Percentiles rank a stretch among this genome's conserved stretches.
phyloP scores from a whole-genome alignment of 2,329 filamentous ascomycete species.

The Rasamsonia emersonii region DNA sequence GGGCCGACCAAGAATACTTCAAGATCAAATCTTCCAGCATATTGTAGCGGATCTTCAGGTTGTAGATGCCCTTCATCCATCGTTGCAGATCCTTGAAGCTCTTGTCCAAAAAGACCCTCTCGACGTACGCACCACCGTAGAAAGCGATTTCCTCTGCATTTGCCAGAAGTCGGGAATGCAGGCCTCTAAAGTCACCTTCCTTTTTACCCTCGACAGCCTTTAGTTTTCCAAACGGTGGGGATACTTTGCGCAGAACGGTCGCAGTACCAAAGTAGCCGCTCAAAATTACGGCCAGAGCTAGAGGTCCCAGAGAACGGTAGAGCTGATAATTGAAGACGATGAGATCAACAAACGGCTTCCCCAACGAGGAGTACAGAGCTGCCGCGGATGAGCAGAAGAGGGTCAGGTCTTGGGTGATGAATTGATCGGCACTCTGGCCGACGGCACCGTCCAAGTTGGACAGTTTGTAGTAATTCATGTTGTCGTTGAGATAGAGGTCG shows the following conservation, averaged over 20 bases:
- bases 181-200: slow-evolving; percentile 86
- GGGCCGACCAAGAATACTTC: slow-evolving; percentile 98
- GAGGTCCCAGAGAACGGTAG: slow-evolving; percentile 78
- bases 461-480: slow-evolving; percentile 93
- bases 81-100: slow-evolving; percentile 88
- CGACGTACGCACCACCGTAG: slow-evolving; percentile 90
- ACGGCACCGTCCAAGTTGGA: slow-evolving; percentile 88
- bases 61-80: slow-evolving; percentile 99
- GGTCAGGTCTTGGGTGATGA: slow-evolving; percentile 93
- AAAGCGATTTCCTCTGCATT: slow-evolving; percentile 98
- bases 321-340: slow-evolving; percentile 98
- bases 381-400: slow-evolving; percentile 90
- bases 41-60: slow-evolving; percentile 95
- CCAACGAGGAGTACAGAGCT: slow-evolving; percentile 86
- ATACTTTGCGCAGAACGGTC: slow-evolving; percentile 76
- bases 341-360: slow-evolving; percentile 96
- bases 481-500: slow-evolving; percentile 89
- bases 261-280: slow-evolving; percentile 94
- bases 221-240: slow-evolving; percentile 91
- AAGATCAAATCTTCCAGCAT: slow-evolving; percentile 97
- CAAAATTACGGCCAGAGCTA: slow-evolving; percentile 76
- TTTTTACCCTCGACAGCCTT: slow-evolving; percentile 93
- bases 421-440: slow-evolving; percentile 87
- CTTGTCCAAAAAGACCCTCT: slow-evolving; percentile 82
- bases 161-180: slow-evolving; percentile 86